Evolutionary conservation across 2,329 filamentous ascomycete species (phyloP), one percentile per base, ranked within the genome.

Genomic region (Tolypocladium album): DNA sequence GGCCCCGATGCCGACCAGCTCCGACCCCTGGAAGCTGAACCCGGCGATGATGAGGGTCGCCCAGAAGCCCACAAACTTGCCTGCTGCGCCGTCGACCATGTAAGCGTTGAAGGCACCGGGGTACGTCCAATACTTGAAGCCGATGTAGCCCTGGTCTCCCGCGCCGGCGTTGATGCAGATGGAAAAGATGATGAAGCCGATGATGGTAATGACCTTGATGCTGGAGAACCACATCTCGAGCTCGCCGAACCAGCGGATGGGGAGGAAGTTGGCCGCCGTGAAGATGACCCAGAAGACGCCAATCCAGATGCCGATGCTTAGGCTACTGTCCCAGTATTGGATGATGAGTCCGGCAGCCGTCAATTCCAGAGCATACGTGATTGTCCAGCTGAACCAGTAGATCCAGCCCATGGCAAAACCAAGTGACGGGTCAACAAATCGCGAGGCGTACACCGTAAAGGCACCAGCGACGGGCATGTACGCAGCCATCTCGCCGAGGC

Each of bases 321-420:
- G 73, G 24, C 72, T 70, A 1, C 76, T 63, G 60, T 85, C 78
- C 89, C 88, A 92, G 71, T 88, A 92, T 70, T 90, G 85, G 63
- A 92, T 88, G 60, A 92, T 88, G 56, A 91, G 76, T 6, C 87
- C 88, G 1, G 87, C 85, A 0, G 87, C 87, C 0, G 85, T 88
- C 45, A 92, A 77, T 69, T 92, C 88, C 11, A 91, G 80, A 0
- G 88, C 87, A 65, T 84, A 89, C 0, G 88, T 90, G 60, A 88
- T 84, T 22, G 85, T 80, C 87, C 87, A 92, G 43, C 82, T 86
- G 69, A 91, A 91, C 86, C 87, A 92, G 74, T 92, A 92, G 61
- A 90, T 86, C 88, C 88, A 92, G 24, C 89, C 89, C 81, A 92
- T 88, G 24, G 88, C 81, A 67, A 92, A 92, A 9, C 88, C 88